Evolutionary conservation across 2,329 filamentous ascomycete genomes (phyloP), one percentile per base, ranked within the genome.

Genomic region (Arthrobotrys iridis): DNA sequence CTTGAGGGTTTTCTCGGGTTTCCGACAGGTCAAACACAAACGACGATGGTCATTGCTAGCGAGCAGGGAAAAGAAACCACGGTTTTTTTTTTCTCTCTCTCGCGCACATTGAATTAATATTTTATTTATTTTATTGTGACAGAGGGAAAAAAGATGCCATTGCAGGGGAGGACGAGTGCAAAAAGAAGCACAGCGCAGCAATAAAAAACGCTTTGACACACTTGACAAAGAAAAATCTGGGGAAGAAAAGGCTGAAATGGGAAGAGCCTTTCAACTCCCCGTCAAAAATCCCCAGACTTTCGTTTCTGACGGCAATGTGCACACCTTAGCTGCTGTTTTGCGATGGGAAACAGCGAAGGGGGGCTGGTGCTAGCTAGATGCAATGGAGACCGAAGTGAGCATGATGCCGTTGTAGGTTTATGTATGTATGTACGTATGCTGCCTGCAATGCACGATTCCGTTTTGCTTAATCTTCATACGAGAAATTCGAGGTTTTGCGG

Each of bases 221-320:
- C n/a, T n/a, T n/a, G 46, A 52, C 48, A 55, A 55, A 55, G n/a
- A n/a, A 62, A 62, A 70, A 70, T 70, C 65, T 62, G 65, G 65
- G 64, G 64, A 68, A 68, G 64, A 48, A 68, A 68, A 68, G 64
- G 52, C 64, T 68, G 52, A 68, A 68, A 68, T 59, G 64, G 64
- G 64, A 68, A 68, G 52, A 30, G 26, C 50, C 33, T 62, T 41
- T 35, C 33, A 41, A 45, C 13, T 46, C 28, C 41, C 62, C 52
- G 18, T 15, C 22, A 60, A 28, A 40, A 30, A 50, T 52, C 52
- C 40, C 50, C 50, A 55, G 50, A 37, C 18, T 41, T 60, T 50
- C 28, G 40, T 60, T 55, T 40, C 41, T 48, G 41, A 48, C 40
- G 30, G 50, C 15, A 37, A 10, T 7, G 30, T 55, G 8, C 50